Percentiles rank a stretch among this genome's conserved stretches.
phyloP scores from a whole-genome alignment of 163 green algal genomes.

The Smithsoniella earleae region DNA sequence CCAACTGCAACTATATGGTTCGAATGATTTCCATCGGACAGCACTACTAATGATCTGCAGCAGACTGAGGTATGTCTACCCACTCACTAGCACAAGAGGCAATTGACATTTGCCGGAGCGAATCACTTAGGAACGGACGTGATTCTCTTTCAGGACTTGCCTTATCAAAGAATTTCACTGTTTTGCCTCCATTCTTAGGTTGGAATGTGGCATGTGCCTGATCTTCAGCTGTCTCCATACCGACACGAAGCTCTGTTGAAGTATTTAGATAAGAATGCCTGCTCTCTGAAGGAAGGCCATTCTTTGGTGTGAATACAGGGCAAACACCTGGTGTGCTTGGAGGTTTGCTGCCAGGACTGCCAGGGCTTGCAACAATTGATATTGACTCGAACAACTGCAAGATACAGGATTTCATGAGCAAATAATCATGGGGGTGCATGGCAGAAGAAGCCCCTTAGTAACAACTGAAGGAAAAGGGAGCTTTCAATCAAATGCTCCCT shows the following conservation, averaged over 20 bases:
- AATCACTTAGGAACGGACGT: background rate
- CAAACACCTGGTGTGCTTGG: background rate
- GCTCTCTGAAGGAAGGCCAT: too few relatives aligned
- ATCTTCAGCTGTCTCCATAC: constrained; percentile 13
- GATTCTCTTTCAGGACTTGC: background rate
- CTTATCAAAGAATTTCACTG: background rate
- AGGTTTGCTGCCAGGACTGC: background rate
- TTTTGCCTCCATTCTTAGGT: background rate
- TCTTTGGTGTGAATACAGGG: background rate
- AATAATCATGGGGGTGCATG: background rate
- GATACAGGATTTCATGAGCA: background rate
- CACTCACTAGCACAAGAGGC: constrained; percentile 18
- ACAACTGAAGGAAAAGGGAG: background rate
- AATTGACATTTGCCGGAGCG: constrained; percentile 1
- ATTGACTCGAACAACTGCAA: background rate
- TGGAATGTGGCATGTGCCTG: background rate
- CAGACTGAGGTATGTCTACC: constrained; percentile 27
- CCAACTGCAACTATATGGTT: too few relatives aligned
- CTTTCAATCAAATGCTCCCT: background rate
- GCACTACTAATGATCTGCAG: too few relatives aligned
- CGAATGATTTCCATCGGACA: too few relatives aligned
- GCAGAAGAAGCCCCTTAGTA: background rate
- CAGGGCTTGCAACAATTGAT: background rate
- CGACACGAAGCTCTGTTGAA: background rate
- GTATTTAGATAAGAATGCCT: too few relatives aligned